Conservation (phyloP, 371 early-diverging fungal genomes). For the Dichotomocladium elegans region DNA sequence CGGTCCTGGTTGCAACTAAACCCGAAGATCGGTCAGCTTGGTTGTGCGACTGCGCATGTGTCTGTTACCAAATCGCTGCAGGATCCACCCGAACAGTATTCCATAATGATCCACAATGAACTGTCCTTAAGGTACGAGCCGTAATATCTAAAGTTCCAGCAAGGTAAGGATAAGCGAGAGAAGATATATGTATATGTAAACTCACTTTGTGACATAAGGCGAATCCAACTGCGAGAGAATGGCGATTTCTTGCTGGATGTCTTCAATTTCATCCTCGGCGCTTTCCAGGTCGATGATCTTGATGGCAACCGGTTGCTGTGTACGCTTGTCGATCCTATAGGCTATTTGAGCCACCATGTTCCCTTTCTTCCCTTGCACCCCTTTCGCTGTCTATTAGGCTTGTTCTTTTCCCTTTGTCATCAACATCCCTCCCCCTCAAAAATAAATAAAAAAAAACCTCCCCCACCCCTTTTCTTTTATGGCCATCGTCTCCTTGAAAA, state of each 20-base stretch:
- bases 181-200: background rate
- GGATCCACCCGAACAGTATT: constrained; percentile 89
- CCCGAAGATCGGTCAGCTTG: background rate
- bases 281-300: constrained; percentile 91
- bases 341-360: too few species aligned
- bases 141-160: constrained; percentile 75
- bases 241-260: constrained; percentile 95
- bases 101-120: constrained; percentile 92
- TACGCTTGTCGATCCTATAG: constrained; percentile 70
- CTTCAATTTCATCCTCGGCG: constrained; percentile 97
- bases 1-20: constrained; percentile 74
- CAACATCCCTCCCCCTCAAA: too few species aligned
- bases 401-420: too few species aligned
- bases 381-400: too few species aligned
- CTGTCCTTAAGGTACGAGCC: constrained; percentile 81
- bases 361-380: too few species aligned
- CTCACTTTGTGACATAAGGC: constrained; percentile 83
- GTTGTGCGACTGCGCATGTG: background rate
- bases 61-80: constrained; percentile 79
- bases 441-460: too few species aligned
- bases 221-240: constrained; percentile 95
- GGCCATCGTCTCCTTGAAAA: constrained; percentile 3
- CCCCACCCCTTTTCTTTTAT: background rate
- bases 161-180: too few species aligned
- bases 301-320: constrained; percentile 83